Conservation (phyloP, 2,329 filamentous ascomycete species). For the Lachnellula occidentalis region DNA sequence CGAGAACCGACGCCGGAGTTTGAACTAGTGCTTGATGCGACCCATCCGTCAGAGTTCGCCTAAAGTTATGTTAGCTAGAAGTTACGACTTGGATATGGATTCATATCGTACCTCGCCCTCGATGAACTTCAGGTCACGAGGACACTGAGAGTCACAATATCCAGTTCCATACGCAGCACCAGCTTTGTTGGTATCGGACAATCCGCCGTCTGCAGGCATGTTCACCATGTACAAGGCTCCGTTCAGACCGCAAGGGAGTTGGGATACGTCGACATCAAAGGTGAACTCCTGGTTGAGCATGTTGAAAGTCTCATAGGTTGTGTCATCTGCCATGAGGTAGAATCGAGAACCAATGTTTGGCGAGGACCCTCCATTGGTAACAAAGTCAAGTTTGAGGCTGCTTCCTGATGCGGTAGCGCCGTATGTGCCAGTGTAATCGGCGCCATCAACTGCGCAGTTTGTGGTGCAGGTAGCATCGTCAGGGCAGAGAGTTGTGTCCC, state of each 20-base stretch:
- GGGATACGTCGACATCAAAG: constrained; percentile 66
- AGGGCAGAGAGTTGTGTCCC: constrained; percentile 38
- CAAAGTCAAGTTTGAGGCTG: constrained; percentile 50
- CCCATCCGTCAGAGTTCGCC: constrained; percentile 51
- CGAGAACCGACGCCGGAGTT: constrained; percentile 47
- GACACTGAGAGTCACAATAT: constrained; percentile 53
- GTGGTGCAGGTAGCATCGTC: constrained; percentile 39
- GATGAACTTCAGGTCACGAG: constrained; percentile 45
- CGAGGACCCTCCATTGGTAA: constrained; percentile 40
- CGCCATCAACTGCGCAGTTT: constrained; percentile 49
- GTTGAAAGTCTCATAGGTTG: constrained; percentile 60
- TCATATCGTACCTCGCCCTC: constrained; percentile 38
- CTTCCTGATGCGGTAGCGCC: constrained; percentile 48
- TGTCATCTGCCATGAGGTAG: constrained; percentile 58
- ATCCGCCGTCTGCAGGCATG: constrained; percentile 59
- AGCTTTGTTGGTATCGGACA: constrained; percentile 45
- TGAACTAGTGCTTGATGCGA: constrained; percentile 39
- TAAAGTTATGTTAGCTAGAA: constrained; percentile 17
- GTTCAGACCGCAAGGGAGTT: constrained; percentile 60
- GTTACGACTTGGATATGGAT: not conserved
- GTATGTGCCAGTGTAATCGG: constrained; percentile 47
- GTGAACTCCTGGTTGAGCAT: constrained; percentile 65
- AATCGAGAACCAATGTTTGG: constrained; percentile 50
- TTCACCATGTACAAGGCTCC: constrained; percentile 62
- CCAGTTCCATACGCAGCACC: constrained; percentile 58